Evolutionary conservation across 495 filamentous ascomycete species (phyloP).

Genomic region (Neurospora intermedia): DNA sequence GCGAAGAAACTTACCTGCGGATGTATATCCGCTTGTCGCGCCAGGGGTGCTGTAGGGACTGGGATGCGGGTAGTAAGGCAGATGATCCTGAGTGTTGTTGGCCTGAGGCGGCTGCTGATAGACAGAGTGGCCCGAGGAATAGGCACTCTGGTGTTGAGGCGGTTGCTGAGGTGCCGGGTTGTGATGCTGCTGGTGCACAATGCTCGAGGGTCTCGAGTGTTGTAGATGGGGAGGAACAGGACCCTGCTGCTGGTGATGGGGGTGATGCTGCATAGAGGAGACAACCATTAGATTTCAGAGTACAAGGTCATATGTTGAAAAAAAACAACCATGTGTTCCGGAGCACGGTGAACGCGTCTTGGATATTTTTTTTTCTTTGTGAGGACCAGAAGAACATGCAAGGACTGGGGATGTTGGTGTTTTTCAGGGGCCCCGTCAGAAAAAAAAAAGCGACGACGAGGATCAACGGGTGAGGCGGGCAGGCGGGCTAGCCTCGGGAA

Average conservation of each 20-base stretch:
- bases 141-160: slow-evolving; percentile 45
- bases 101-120: slow-evolving; percentile 42
- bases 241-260: slow-evolving; percentile 48
- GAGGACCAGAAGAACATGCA: slow-evolving; percentile 19
- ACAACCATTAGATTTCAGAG: slow-evolving; percentile 38
- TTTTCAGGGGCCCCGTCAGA: slow-evolving; percentile 21
- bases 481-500: slow-evolving; percentile 32
- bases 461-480: slow-evolving; percentile 35
- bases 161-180: slow-evolving; percentile 35
- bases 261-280: slow-evolving; percentile 49
- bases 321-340: slow-evolving; percentile 20
- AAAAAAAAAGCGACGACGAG: slow-evolving; percentile 25
- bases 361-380: slow-evolving; percentile 30
- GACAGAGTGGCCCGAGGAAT: slow-evolving; percentile 44
- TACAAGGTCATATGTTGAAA: slow-evolving; percentile 24
- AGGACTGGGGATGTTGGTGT: slow-evolving; percentile 23
- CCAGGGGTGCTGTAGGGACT: slow-evolving; percentile 64
- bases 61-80: slow-evolving; percentile 62
- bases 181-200: slow-evolving; percentile 57
- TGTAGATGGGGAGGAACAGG: slow-evolving; percentile 46
- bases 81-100: slow-evolving; percentile 46
- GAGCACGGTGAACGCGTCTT: slow-evolving; percentile 28
- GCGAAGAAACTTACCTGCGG: slow-evolving; percentile 56
- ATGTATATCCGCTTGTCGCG: slow-evolving; percentile 60
- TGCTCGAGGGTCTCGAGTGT: slow-evolving; percentile 52